Conservation (phyloP, 1,139 yeast genomes). For the Suhomyces bolitotheri region DNA sequence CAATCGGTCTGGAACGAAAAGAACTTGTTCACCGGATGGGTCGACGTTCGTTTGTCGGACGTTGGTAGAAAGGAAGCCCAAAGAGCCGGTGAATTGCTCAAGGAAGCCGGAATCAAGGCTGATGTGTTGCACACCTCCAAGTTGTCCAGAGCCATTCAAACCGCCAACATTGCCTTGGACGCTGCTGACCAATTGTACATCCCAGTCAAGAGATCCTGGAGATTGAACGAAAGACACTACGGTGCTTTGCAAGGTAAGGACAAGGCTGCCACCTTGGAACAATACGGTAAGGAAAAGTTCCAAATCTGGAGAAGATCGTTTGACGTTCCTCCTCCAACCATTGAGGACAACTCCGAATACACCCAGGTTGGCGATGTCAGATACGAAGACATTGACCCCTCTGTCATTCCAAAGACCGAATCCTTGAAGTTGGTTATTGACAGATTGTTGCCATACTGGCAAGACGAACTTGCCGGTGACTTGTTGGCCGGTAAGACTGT, state of each 20-base stretch:
- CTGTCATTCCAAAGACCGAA: conserved; percentile 89
- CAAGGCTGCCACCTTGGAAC: conserved; percentile 88
- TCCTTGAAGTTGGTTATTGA: conserved; percentile 93
- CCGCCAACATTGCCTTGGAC: conserved; percentile 93
- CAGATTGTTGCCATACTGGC: conserved; percentile 98
- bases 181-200: conserved; percentile 87
- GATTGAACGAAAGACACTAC: conserved; percentile 98
- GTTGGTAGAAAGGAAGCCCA: conserved; percentile 87
- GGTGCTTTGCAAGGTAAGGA: conserved; percentile 99
- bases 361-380: conserved; percentile 86
- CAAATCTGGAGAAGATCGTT: conserved; percentile 97
- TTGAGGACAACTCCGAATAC: conserved; percentile 74
- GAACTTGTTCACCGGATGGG: conserved; percentile 99
- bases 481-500: conserved; percentile 87
- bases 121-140: conserved; percentile 90
- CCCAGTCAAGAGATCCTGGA: conserved; percentile 95
- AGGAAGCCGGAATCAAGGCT: conserved; percentile 82
- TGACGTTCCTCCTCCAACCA: conserved; percentile 94
- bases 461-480: conserved; percentile 86
- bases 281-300: conserved; percentile 91
- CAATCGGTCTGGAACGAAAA: conserved; percentile 99
- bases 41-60: conserved; percentile 84
- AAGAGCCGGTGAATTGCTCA: conserved; percentile 90
- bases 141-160: conserved; percentile 94
- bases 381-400: conserved; percentile 80